Evolutionary conservation across 768 basidiomycete species (phyloP), one percentile per base, ranked within the genome.

Genomic region (Rhizopogon vesiculosus): DNA sequence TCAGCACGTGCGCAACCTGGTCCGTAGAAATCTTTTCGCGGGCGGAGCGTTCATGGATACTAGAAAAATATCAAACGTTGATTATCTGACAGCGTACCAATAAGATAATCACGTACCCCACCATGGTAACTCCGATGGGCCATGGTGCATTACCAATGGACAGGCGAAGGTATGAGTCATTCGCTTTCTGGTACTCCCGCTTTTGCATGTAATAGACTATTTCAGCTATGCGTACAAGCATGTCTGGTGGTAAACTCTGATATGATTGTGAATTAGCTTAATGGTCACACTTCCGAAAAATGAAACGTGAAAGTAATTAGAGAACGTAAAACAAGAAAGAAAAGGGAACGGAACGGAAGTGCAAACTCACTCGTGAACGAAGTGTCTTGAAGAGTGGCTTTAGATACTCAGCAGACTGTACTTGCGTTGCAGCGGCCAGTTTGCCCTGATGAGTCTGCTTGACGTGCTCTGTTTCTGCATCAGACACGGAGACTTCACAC

Each of bases 121-220:
- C 97, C 90, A 96, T 96, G 58, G 97, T 99, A 8, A 99, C 97
- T 42, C 97, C 97, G 65, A 99, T 99, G 1, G 97, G 97, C 97
- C 97, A 99, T 3, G 97, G 95, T 0, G 97, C 96, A 64, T 97
- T 99, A 35, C 97, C 97, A 60, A 99, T 99, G 5, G 92, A 94
- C 40, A 99, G 76, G 7, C 97, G 89, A 22, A 99, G 83, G 69
- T 99, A 99, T 0, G 95, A 88, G 67, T 99, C 97, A 64, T 98
- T 99, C 3, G 97, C 96, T 53, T 78, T 82, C 69, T 98, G 93
- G 63, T 99, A 99, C 69, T 95, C 86, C 29, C 97, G 87, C 60
- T 83, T 88, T 69, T 99, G 97, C 93, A 97, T 96, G 72, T 93
- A 75, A 66, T 98, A 90, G 7, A 98, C 90, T 52, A 99, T 95